phyloP scores from a whole-genome alignment of 2,329 filamentous ascomycete species.

The Coniosporium tulheliwenetii region DNA sequence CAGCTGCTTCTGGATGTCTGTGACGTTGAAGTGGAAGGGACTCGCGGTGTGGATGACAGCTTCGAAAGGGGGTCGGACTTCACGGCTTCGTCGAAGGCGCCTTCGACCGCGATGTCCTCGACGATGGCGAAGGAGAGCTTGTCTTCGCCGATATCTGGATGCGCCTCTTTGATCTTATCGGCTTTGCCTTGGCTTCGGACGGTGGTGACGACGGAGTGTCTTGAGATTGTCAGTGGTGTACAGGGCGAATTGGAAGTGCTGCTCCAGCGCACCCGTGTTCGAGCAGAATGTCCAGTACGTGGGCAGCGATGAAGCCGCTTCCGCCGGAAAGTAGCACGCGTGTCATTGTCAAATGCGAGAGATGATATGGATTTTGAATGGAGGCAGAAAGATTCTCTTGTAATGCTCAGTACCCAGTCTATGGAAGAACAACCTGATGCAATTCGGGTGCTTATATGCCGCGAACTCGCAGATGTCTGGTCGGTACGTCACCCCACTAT shows the following conservation, averaged over 20 bases:
- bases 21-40: slow-evolving; percentile 60
- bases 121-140: slow-evolving; percentile 53
- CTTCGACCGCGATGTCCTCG: slow-evolving; percentile 52
- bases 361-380: background rate
- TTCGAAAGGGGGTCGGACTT: slow-evolving; percentile 51
- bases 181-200: slow-evolving; percentile 47
- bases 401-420: background rate
- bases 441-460: background rate
- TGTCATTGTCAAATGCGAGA: slow-evolving; percentile 6
- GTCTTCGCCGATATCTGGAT: slow-evolving; percentile 34
- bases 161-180: slow-evolving; percentile 40
- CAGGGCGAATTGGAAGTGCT: background rate
- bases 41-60: slow-evolving; percentile 61
- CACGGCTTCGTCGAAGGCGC: slow-evolving; percentile 49
- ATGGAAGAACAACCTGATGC: background rate
- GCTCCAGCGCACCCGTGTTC: slow-evolving; percentile 25
- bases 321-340: slow-evolving; percentile 29
- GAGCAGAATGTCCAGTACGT: slow-evolving; percentile 44
- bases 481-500: background rate
- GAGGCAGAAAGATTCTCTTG: background rate
- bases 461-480: background rate
- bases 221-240: slow-evolving; percentile 1
- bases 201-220: slow-evolving; percentile 46
- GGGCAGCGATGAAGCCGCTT: slow-evolving; percentile 50
- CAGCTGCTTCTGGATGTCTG: slow-evolving; percentile 50